Conservation (phyloP, 2,329 filamentous ascomycete species). For the Fusarium irregulare region DNA sequence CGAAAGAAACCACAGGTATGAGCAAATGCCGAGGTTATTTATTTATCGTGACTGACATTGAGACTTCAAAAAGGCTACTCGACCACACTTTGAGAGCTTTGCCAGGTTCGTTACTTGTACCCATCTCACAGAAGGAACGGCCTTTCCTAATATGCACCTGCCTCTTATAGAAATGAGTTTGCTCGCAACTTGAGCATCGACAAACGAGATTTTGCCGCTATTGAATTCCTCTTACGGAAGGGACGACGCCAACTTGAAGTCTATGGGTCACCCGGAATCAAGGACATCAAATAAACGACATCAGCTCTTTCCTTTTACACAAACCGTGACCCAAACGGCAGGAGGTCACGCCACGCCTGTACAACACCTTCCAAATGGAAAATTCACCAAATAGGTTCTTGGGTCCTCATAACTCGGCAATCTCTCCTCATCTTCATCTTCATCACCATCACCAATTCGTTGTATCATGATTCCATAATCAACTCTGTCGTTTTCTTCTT, state of each 20-base stretch:
- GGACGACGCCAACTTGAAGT: constrained; percentile 84
- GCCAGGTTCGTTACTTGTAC: constrained; percentile 62
- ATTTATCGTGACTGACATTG: constrained; percentile 22
- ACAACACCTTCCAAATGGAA: constrained; percentile 7
- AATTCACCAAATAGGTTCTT: background rate
- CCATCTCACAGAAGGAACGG: background rate
- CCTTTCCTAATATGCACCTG: constrained; percentile 46
- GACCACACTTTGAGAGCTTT: constrained; percentile 71
- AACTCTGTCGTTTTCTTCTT: background rate
- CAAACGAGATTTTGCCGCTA: constrained; percentile 86
- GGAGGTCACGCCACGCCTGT: background rate
- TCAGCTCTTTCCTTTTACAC: background rate
- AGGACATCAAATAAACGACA: constrained; percentile 67
- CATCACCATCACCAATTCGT: constrained; percentile 19
- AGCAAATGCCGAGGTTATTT: background rate
- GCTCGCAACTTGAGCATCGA: constrained; percentile 73
- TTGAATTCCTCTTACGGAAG: constrained; percentile 87
- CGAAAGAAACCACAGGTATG: constrained; percentile 80
- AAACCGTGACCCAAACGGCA: background rate
- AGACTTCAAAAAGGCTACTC: constrained; percentile 54
- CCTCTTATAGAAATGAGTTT: constrained; percentile 74
- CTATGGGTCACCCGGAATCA: constrained; percentile 83
- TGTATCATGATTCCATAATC: constrained; percentile 26
- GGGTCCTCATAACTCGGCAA: background rate
- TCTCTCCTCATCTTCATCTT: background rate